Conservation (phyloP, 2,329 filamentous ascomycete genomes). For the Talaromyces verruculosus region DNA sequence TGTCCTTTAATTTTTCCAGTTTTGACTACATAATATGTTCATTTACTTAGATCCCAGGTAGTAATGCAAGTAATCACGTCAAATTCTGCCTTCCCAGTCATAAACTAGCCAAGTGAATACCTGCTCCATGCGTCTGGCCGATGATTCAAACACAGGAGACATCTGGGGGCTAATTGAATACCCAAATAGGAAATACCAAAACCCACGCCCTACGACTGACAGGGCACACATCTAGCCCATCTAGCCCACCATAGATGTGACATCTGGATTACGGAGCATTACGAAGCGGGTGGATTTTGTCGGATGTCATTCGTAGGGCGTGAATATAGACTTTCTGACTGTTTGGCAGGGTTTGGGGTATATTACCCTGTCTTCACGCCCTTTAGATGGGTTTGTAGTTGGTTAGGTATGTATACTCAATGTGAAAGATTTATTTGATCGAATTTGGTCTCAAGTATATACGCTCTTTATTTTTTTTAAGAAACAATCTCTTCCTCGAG, state of each 20-base stretch:
- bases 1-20: constrained; percentile 27
- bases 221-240: background rate
- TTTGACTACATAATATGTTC: background rate
- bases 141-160: too few species aligned
- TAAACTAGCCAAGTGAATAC: background rate
- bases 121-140: too few species aligned
- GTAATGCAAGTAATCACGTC: background rate
- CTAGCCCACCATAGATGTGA: background rate
- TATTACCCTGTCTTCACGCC: background rate
- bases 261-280: background rate
- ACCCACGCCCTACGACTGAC: background rate
- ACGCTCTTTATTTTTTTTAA: background rate
- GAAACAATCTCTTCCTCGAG: background rate
- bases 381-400: background rate
- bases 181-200: background rate
- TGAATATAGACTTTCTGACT: background rate
- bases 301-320: constrained; percentile 6
- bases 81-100: too few species aligned
- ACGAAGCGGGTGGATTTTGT: background rate
- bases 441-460: background rate
- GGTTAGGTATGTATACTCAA: background rate
- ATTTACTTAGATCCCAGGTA: background rate
- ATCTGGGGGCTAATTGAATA: background rate
- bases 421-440: background rate
- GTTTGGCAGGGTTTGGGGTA: background rate